These are phyloP conservation scores for Curvularia spicifera DNA, from an alignment of 2,329 filamentous ascomycete genomes.

Conservation along the genomic window DNA sequence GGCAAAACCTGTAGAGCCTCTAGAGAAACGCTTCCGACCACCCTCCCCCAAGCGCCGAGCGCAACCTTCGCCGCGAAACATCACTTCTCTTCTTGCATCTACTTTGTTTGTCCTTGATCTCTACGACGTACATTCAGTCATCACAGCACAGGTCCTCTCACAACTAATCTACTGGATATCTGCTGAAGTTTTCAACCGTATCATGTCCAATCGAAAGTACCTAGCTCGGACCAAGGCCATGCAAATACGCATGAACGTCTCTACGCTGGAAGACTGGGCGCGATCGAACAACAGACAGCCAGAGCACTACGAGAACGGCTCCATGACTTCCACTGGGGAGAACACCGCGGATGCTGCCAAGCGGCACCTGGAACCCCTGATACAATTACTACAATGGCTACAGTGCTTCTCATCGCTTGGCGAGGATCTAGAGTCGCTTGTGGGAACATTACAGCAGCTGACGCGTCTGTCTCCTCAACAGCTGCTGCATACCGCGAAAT, in stretches of 20 bases:
- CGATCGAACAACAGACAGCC: constrained; percentile 90
- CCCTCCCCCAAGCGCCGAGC: constrained; percentile 92
- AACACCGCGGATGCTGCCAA: constrained; percentile 83
- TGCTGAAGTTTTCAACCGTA: constrained; percentile 94
- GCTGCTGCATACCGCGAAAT: constrained; percentile 86
- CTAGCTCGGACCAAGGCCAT: constrained; percentile 96
- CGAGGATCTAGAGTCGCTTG: constrained; percentile 86
- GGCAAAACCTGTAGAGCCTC: constrained; percentile 80
- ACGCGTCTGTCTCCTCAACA: constrained; percentile 85
- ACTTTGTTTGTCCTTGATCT: constrained; percentile 96
- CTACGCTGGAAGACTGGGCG: constrained; percentile 94
- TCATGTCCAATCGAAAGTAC: constrained; percentile 96
- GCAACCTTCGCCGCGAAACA: constrained; percentile 90
- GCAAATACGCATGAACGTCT: constrained; percentile 99
- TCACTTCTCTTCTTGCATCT: constrained; percentile 92
- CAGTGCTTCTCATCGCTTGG: constrained; percentile 96
- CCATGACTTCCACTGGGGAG: constrained; percentile 83
- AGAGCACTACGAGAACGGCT: constrained; percentile 93
- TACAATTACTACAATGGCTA: constrained; percentile 95
- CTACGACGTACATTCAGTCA: constrained; percentile 99
- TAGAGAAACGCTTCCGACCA: constrained; percentile 88
- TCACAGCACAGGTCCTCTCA: constrained; percentile 86
- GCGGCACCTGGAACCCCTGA: constrained; percentile 84
- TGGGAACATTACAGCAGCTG: constrained; percentile 87
- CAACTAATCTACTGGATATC: constrained; percentile 97